These are phyloP conservation scores for Neoarthrinium moseri DNA, from an alignment of 2,329 filamentous ascomycete genomes.

Conservation along the genomic window DNA sequence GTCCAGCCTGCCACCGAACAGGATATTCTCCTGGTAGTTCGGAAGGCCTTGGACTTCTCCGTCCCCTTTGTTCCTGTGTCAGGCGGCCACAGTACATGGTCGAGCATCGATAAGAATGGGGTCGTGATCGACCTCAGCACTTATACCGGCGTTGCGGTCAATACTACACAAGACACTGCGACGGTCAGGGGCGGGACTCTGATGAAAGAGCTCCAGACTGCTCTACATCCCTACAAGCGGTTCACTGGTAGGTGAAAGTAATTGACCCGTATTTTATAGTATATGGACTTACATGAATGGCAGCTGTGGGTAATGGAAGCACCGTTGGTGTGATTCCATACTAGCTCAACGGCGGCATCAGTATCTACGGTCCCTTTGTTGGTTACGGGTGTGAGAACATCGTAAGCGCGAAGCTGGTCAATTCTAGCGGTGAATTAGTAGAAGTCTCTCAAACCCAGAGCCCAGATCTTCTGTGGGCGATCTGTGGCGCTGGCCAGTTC, in stretches of 20 bases:
- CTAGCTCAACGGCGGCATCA: constrained; percentile 11
- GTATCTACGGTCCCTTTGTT: constrained; percentile 11
- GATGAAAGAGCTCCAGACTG: neutral
- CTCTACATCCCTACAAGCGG: neutral
- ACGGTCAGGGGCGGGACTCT: neutral
- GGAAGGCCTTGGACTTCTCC: neutral
- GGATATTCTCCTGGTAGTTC: neutral
- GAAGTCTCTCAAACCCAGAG: constrained; percentile 17
- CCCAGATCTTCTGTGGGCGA: constrained; percentile 27
- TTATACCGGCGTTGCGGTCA: neutral
- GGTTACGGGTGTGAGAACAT: constrained; percentile 22
- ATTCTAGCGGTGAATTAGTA: constrained; percentile 25
- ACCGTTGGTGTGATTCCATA: constrained; percentile 22
- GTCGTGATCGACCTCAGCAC: neutral
- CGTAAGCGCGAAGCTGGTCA: constrained; percentile 18
- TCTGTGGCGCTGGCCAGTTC: constrained; percentile 29
- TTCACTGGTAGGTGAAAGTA: neutral
- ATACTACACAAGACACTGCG: neutral
- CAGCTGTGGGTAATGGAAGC: constrained; percentile 16
- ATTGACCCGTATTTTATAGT: neutral
- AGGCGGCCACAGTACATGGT: neutral
- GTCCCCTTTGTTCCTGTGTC: neutral
- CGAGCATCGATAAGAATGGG: neutral
- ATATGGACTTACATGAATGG: neutral
- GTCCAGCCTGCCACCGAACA: neutral